Evolutionary conservation across 139 green algal species (phyloP), one percentile per base, ranked within the genome.

Genomic region (Klebsormidium nitens): DNA sequence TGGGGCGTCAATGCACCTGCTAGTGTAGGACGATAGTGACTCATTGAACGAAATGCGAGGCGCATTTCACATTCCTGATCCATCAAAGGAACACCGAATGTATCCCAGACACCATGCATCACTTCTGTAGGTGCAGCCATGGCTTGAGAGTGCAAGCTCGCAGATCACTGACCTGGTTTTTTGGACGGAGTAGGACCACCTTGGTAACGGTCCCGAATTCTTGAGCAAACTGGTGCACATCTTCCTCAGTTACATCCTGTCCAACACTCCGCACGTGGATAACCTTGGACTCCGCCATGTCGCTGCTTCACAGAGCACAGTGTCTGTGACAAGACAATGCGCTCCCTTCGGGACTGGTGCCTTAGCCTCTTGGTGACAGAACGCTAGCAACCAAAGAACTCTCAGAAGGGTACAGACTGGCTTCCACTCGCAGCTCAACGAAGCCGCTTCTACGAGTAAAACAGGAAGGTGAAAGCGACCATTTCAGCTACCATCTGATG

Each of bases 121-220:
- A 50, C 14, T 8, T 50, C 11, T 14, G 14, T 50, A 50, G 8
- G 14, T 14, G 42, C 14, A 50, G 11, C 42, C 42, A 50, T 8
- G 11, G 42, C 14, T 50, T 50, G 42, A 8, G 14, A 8, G 42
- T 50, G 14, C 42, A 17, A 6, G 11, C 37, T 58, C 5, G 11
- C 8, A 19, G 59, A 67, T 17, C 6, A 29, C 39, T 58, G 38
- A 78, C 71, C 71, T 78, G 71, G 36, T 78, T 78, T 34, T 78
- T 78, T 17, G 71, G 39, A 3, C 71, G 36, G 35, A 78, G 49
- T 11, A 74, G 48, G 28, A 78, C 64, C 2, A 75, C 40, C 46
- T 75, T 78, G 46, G 63, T 28, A 23, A 78, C 71, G 8, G 35
- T 28, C n/a, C 71, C 71, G 28, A 78, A 78, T 5, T 37, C n/a